These are phyloP conservation scores for Stemphylium beticola DNA, from an alignment of 2,329 filamentous ascomycete genomes.

Conservation along the genomic window DNA sequence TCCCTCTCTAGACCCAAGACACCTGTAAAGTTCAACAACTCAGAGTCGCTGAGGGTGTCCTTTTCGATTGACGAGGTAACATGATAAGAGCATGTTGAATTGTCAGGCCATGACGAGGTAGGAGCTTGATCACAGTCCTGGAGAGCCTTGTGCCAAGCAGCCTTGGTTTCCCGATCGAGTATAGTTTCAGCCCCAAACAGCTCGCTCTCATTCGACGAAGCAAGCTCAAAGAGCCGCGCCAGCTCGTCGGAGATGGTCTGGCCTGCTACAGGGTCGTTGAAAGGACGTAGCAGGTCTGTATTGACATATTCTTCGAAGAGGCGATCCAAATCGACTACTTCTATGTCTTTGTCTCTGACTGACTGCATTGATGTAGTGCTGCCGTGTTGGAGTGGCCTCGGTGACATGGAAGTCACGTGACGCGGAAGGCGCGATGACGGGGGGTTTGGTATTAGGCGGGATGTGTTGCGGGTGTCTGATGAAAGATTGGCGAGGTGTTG, in stretches of 20 bases:
- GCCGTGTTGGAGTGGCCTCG: slow-evolving; percentile 24
- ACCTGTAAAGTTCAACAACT: slow-evolving; percentile 41
- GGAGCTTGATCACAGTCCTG: slow-evolving; percentile 59
- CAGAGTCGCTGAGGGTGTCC: slow-evolving; percentile 39
- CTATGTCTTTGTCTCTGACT: slow-evolving; percentile 58
- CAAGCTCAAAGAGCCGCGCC: slow-evolving; percentile 59
- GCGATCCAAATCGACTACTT: slow-evolving; percentile 64
- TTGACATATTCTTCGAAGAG: slow-evolving; percentile 70
- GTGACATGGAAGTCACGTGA: slow-evolving; percentile 39
- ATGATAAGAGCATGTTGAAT: slow-evolving; percentile 36
- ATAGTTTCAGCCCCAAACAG: slow-evolving; percentile 54
- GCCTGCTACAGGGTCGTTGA: slow-evolving; percentile 56
- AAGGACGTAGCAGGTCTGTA: slow-evolving; percentile 58
- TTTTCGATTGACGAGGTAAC: slow-evolving; percentile 40
- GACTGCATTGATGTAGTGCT: slow-evolving; percentile 51
- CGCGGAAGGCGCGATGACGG: slow-evolving; percentile 14
- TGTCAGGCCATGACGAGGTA: slow-evolving; percentile 42
- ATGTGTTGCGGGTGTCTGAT: slow-evolving; percentile 13
- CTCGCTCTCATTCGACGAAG: slow-evolving; percentile 60
- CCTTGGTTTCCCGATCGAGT: slow-evolving; percentile 56
- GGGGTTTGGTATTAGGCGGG: slow-evolving; percentile 23
- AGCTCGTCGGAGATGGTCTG: slow-evolving; percentile 57
- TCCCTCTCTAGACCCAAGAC: slow-evolving; percentile 36
- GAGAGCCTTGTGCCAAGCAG: slow-evolving; percentile 62
- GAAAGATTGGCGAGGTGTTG: slow-evolving; percentile 18